phyloP scores from a whole-genome alignment of 768 basidiomycete genomes.

The Nidularia pulvinata region DNA sequence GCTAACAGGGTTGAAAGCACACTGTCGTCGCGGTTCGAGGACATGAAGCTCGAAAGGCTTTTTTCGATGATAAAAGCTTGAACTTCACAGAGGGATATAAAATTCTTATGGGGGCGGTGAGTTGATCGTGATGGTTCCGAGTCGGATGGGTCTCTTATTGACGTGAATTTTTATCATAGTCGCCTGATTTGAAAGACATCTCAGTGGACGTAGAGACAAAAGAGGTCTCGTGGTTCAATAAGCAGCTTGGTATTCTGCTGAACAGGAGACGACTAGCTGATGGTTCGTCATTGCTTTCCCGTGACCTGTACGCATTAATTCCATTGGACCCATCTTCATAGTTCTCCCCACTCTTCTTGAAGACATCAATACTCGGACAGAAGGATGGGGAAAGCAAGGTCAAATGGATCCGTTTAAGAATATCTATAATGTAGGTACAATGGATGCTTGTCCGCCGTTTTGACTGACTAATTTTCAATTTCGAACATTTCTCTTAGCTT shows the following conservation, averaged over 20 bases:
- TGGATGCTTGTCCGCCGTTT: neutral
- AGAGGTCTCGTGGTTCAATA: constrained; percentile 13
- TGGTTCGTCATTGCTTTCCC: constrained; percentile 8
- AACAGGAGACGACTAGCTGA: constrained; percentile 16
- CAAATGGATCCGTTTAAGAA: constrained; percentile 27
- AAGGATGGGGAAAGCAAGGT: constrained; percentile 20
- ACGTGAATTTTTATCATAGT: neutral
- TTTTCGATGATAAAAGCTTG: constrained; percentile 23
- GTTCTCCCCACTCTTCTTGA: constrained; percentile 22
- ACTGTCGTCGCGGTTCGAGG: constrained; percentile 13
- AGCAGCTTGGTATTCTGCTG: constrained; percentile 14
- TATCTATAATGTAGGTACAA: constrained; percentile 22
- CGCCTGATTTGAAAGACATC: constrained; percentile 19
- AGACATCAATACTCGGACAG: constrained; percentile 18
- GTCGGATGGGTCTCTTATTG: neutral
- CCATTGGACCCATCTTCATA: constrained; percentile 1
- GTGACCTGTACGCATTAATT: neutral
- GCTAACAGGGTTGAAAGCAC: constrained; percentile 7
- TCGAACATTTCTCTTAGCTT: constrained; percentile 14
- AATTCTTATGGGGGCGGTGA: constrained; percentile 24
- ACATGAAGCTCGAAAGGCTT: constrained; percentile 20
- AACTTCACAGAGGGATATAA: constrained; percentile 27
- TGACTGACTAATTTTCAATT: neutral
- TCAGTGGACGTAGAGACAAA: constrained; percentile 5
- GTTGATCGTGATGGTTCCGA: neutral